These are phyloP conservation scores for Achaetomiella virescens DNA, from an alignment of 495 filamentous ascomycete genomes.

Conservation along the genomic window DNA sequence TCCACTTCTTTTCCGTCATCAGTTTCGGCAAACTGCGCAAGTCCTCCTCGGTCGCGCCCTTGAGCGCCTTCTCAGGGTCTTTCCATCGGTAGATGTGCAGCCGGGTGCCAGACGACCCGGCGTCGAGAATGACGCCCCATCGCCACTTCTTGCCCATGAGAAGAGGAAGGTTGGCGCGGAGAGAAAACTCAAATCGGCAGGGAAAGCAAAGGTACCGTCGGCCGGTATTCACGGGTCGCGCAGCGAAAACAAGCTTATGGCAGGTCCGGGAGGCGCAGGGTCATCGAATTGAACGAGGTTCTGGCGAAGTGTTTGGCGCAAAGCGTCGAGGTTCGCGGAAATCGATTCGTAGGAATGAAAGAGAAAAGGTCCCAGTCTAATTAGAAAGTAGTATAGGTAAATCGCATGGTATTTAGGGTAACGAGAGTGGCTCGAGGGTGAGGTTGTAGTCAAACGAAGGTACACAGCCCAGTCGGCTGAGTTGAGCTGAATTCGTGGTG, in stretches of 20 bases:
- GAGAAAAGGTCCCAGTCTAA: slow-evolving; percentile 3
- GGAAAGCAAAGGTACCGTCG: not conserved
- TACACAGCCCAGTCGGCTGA: slow-evolving; percentile 25
- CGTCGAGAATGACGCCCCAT: slow-evolving; percentile 58
- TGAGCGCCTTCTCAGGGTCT: slow-evolving; percentile 61
- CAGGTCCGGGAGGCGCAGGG: not conserved
- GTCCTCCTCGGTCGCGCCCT: slow-evolving; percentile 52
- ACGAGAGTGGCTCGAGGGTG: slow-evolving; percentile 22
- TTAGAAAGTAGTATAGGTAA: slow-evolving; percentile 18
- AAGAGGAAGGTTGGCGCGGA: not conserved
- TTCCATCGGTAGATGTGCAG: slow-evolving; percentile 92
- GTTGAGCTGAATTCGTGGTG: slow-evolving; percentile 14
- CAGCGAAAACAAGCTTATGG: not conserved
- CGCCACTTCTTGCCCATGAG: slow-evolving; percentile 27
- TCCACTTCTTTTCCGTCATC: slow-evolving; percentile 79
- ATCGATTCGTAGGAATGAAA: not conserved
- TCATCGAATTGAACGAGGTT: not conserved
- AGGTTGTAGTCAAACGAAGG: slow-evolving; percentile 21
- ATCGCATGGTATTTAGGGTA: slow-evolving; percentile 10
- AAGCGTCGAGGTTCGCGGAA: not conserved
- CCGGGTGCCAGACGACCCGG: slow-evolving; percentile 73
- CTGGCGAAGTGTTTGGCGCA: not conserved
- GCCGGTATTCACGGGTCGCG: not conserved
- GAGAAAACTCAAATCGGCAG: not conserved
- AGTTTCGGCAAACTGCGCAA: slow-evolving; percentile 69